Conservation (phyloP, 345 rosid species). For the Gossypium ekmanianum region DNA sequence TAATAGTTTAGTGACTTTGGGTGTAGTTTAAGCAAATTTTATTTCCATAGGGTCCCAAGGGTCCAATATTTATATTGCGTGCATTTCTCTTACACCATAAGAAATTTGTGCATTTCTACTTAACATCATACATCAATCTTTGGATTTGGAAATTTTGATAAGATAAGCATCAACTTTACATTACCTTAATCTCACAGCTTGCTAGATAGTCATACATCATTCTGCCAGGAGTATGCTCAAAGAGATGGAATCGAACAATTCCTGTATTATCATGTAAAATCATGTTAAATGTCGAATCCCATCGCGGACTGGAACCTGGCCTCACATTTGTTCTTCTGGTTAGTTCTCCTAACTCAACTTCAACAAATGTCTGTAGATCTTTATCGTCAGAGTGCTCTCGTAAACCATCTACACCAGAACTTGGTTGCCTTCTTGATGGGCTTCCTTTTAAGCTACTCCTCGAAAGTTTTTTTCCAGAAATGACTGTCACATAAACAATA, state of each 20-base stretch:
- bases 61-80: not conserved
- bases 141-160: not conserved
- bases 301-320: slow-evolving; percentile 63
- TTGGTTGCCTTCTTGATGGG: slow-evolving; percentile 52
- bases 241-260: slow-evolving; percentile 62
- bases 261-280: slow-evolving; percentile 80
- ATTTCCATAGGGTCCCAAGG: not conserved
- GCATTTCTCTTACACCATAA: not conserved
- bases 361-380: slow-evolving; percentile 76
- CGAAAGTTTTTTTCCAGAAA: slow-evolving; percentile 67
- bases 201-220: slow-evolving; percentile 65
- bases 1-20: too few relatives aligned
- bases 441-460: slow-evolving; percentile 54
- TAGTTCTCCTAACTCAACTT: slow-evolving; percentile 81
- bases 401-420: slow-evolving; percentile 24
- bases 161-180: not conserved
- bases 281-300: slow-evolving; percentile 92
- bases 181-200: slow-evolving; percentile 95
- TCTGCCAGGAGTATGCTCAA: slow-evolving; percentile 51
- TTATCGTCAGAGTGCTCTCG: slow-evolving; percentile 43
- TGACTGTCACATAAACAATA: slow-evolving; percentile 62
- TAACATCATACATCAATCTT: not conserved
- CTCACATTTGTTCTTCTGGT: slow-evolving; percentile 66
- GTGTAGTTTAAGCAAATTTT: not conserved
- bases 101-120: slow-evolving; percentile 1